A percentile compares a stretch with the other conserved stretches of the same genome.
These are phyloP conservation scores for Wickerhamomyces bisporus DNA, from an alignment of 805 yeast species.

Conservation along the genomic window DNA sequence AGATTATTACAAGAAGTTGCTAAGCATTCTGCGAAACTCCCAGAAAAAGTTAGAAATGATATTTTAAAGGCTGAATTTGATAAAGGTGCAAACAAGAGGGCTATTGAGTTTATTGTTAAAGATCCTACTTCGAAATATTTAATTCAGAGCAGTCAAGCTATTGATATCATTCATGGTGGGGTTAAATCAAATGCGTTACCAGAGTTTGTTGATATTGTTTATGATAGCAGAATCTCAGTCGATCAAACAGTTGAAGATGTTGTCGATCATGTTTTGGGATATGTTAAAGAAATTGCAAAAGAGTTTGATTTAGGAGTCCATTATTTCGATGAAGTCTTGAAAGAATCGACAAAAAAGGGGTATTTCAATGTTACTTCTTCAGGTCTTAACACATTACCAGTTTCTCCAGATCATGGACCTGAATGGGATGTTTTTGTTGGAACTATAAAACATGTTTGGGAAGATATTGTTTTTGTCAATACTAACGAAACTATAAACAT, in stretches of 20 bases:
- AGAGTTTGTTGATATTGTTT: slow-evolving; percentile 37
- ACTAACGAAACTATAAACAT: slow-evolving; percentile 15
- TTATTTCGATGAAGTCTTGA: neutral
- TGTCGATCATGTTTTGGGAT: slow-evolving; percentile 15
- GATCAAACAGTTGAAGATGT: slow-evolving; percentile 38
- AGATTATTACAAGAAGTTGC: slow-evolving; percentile 56
- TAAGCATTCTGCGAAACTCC: slow-evolving; percentile 31
- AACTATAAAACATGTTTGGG: slow-evolving; percentile 45
- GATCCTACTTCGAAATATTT: slow-evolving; percentile 6
- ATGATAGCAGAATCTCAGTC: slow-evolving; percentile 57
- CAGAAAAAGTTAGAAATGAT: slow-evolving; percentile 17
- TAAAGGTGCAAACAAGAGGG: slow-evolving; percentile 27
- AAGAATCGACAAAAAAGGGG: slow-evolving; percentile 23
- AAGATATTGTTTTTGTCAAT: slow-evolving; percentile 42
- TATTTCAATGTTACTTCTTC: slow-evolving; percentile 16
- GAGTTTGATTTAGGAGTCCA: slow-evolving; percentile 4
- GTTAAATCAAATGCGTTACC: slow-evolving; percentile 70
- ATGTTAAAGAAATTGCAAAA: neutral
- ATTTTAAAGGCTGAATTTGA: slow-evolving; percentile 30
- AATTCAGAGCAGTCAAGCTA: slow-evolving; percentile 13
- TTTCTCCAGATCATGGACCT: neutral
- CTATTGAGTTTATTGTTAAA: slow-evolving; percentile 16
- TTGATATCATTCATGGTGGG: slow-evolving; percentile 47
- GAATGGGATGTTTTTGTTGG: slow-evolving; percentile 24
- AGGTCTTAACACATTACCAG: neutral